Conservation (phyloP, 2,329 filamentous ascomycete species). For the Fusarium sororula region DNA sequence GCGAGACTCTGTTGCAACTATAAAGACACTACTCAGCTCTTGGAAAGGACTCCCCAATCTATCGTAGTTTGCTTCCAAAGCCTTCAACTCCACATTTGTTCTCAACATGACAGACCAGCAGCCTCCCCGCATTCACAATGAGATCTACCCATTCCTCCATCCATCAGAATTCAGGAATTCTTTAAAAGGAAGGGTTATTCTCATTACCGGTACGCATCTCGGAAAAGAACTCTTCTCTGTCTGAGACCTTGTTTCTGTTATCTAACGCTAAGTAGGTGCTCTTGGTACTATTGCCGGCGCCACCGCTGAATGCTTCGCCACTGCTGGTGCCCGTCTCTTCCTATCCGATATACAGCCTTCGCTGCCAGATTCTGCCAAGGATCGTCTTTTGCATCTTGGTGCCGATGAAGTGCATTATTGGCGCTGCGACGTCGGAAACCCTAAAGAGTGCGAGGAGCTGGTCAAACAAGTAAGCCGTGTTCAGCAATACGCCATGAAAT, state of each 20-base stretch:
- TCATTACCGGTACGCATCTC: neutral
- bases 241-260: neutral
- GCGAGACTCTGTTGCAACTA: accelerated
- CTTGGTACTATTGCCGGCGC: neutral
- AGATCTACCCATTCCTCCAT: neutral
- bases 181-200: neutral
- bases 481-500: accelerated
- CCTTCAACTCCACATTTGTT: neutral
- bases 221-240: neutral
- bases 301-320: neutral
- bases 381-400: neutral
- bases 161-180: neutral
- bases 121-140: neutral
- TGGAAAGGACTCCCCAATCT: neutral
- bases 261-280: neutral
- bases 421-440: neutral
- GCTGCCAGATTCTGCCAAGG: neutral
- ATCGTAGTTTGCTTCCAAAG: too few species aligned
- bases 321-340: neutral
- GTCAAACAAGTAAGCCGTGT: neutral
- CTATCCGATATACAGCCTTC: neutral
- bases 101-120: neutral
- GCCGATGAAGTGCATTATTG: neutral
- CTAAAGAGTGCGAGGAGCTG: neutral
- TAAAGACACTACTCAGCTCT: neutral